phyloP scores from a whole-genome alignment of 176 grass and related monocot species.

The Stipa capillata region DNA sequence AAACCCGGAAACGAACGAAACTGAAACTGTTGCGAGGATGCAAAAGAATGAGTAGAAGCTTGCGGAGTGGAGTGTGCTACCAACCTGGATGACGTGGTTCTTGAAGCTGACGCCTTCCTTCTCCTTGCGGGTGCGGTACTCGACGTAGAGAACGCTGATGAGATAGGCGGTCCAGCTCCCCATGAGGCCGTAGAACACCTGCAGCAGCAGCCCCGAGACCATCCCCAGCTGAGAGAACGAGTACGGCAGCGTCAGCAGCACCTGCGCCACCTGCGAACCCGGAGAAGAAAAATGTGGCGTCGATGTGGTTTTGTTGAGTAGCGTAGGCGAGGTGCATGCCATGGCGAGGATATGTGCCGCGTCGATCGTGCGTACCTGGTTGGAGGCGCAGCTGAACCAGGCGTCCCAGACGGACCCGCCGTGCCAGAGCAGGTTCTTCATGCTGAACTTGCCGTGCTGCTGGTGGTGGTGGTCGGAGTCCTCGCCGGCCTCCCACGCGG shows the following conservation, averaged over 20 bases:
- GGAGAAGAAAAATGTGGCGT: background rate
- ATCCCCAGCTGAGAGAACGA: constrained; percentile 59
- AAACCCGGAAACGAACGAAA: background rate
- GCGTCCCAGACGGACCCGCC: constrained; percentile 96
- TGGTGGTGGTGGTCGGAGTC: background rate
- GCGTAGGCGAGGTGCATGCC: too few species aligned
- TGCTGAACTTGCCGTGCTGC: constrained; percentile 9
- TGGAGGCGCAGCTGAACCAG: constrained; percentile 99
- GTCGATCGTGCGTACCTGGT: too few species aligned
- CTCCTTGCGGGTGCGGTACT: constrained; percentile 71
- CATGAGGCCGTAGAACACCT: constrained; percentile 62
- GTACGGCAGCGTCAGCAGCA: constrained; percentile 57
- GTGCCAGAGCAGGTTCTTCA: constrained; percentile 78
- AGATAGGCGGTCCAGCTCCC: constrained; percentile 79
- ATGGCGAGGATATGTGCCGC: too few species aligned
- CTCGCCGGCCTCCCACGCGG: constrained; percentile 11
- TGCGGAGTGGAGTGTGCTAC: background rate
- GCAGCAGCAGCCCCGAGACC: constrained; percentile 36
- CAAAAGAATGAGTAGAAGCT: too few species aligned
- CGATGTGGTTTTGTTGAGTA: background rate
- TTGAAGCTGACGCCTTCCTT: constrained; percentile 52
- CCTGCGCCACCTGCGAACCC: constrained; percentile 42
- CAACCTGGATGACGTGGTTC: constrained; percentile 78
- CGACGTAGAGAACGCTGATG: constrained; percentile 74
- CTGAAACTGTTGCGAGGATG: background rate